These are phyloP conservation scores for Cantharellus cinnabarinus DNA, from an alignment of 768 basidiomycete genomes.

Conservation along the genomic window DNA sequence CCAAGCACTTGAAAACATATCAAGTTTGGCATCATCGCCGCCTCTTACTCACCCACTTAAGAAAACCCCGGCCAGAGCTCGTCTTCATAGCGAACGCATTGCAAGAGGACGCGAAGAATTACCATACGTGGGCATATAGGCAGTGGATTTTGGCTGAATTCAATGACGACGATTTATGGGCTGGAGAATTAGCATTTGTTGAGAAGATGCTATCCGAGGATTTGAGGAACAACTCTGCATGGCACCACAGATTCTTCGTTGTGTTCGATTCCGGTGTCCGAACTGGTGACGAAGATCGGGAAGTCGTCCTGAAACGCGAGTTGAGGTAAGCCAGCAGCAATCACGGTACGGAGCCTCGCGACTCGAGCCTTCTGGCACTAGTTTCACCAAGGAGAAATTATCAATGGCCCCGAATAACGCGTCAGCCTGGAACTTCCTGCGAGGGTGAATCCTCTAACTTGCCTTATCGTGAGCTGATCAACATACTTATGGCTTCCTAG, in stretches of 20 bases:
- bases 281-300: conserved; percentile 39
- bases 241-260: conserved; percentile 89
- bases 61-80: conserved; percentile 41
- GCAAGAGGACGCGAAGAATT: conserved; percentile 74
- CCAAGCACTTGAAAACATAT: conserved; percentile 77
- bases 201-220: conserved; percentile 52
- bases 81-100: conserved; percentile 58
- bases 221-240: conserved; percentile 89
- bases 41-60: conserved; percentile 40
- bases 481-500: conserved; percentile 13
- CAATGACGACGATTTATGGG: conserved; percentile 52
- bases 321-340: conserved; percentile 32
- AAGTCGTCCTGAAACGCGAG: conserved; percentile 43
- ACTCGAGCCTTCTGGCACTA: conserved; percentile 14
- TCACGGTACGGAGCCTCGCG: neutral
- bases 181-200: conserved; percentile 50
- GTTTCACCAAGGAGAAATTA: conserved; percentile 69
- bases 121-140: conserved; percentile 96
- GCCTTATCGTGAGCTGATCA: neutral
- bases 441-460: conserved; percentile 24
- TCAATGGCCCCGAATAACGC: conserved; percentile 78
- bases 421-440: conserved; percentile 93
- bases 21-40: conserved; percentile 95
- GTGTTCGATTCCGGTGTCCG: conserved; percentile 49
- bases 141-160: conserved; percentile 87